Conservation (phyloP, 805 yeast species). For the Suhomyces pyralidae region DNA sequence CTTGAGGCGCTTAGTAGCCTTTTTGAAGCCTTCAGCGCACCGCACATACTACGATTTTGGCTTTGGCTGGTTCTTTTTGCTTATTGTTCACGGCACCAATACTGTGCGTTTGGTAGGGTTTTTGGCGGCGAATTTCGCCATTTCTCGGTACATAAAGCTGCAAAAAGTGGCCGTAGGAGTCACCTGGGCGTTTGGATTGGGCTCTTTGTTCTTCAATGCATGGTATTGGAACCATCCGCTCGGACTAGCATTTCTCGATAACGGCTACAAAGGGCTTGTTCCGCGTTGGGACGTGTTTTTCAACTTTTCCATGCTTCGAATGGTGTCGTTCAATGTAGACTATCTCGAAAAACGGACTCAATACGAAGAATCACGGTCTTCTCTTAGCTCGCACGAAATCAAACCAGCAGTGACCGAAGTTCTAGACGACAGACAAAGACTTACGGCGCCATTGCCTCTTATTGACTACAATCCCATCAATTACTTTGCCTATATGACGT, state of each 20-base stretch:
- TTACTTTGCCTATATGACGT: conserved; percentile 72
- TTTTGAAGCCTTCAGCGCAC: conserved; percentile 17
- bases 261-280: conserved; percentile 68
- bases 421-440: conserved; percentile 60
- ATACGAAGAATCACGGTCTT: not conserved
- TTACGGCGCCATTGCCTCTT: conserved; percentile 59
- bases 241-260: conserved; percentile 57
- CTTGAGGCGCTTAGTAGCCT: conserved; percentile 40
- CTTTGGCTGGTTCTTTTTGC: conserved; percentile 67
- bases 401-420: conserved; percentile 2
- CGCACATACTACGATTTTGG: conserved; percentile 65
- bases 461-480: conserved; percentile 60
- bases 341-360: conserved; percentile 44
- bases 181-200: conserved; percentile 81
- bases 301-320: conserved; percentile 82
- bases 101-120: conserved; percentile 59
- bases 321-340: conserved; percentile 82
- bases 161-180: conserved; percentile 38
- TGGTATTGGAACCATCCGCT: conserved; percentile 52
- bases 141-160: conserved; percentile 41
- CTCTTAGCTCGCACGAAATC: conserved; percentile 4
- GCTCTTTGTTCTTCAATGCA: conserved; percentile 75
- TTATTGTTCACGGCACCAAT: conserved; percentile 80
- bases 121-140: conserved; percentile 48
- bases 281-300: conserved; percentile 94